Percentiles rank a stretch among this genome's conserved stretches.
phyloP scores from a whole-genome alignment of 2,329 filamentous ascomycete genomes.

The Aspergillus vadensis region DNA sequence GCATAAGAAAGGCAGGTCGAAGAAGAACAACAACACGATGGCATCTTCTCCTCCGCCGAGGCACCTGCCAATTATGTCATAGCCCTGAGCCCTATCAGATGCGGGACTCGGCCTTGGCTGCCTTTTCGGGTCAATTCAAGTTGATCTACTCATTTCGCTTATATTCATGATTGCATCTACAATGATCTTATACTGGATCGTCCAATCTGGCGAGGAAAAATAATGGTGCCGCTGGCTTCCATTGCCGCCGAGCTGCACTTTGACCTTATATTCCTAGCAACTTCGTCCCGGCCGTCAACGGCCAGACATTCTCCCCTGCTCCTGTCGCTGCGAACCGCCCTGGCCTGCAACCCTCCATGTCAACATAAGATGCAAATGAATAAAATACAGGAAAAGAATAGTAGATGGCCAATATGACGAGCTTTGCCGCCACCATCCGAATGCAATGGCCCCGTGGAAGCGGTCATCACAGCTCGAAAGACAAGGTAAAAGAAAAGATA shows the following conservation, averaged over 20 bases:
- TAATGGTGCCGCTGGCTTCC: not conserved
- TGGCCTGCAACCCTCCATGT: slow-evolving; percentile 1
- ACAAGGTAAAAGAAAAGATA: slow-evolving; percentile 12
- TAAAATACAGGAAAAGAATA: slow-evolving; percentile 7
- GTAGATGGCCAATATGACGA: not conserved
- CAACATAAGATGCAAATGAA: slow-evolving; percentile 3
- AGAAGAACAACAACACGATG: not conserved
- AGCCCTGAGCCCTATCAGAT: slow-evolving; percentile 18
- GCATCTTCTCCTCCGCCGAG: not conserved
- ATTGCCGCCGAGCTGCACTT: not conserved
- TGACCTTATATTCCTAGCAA: not conserved
- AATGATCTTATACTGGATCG: too few species aligned
- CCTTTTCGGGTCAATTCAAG: not conserved
- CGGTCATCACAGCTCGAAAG: slow-evolving; percentile 1
- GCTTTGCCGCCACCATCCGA: not conserved
- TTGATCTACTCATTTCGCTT: too few species aligned
- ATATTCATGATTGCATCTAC: too few species aligned
- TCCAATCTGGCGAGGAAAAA: not conserved
- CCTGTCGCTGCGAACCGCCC: not conserved
- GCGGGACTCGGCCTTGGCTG: not conserved
- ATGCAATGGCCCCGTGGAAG: slow-evolving; percentile 11
- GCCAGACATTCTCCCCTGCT: not conserved
- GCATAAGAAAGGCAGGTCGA: not conserved
- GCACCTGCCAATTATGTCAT: slow-evolving; percentile 14
- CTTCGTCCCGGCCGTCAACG: not conserved